Conservation (phyloP, 257 asterid species). For the Primulina huaijiensis region DNA sequence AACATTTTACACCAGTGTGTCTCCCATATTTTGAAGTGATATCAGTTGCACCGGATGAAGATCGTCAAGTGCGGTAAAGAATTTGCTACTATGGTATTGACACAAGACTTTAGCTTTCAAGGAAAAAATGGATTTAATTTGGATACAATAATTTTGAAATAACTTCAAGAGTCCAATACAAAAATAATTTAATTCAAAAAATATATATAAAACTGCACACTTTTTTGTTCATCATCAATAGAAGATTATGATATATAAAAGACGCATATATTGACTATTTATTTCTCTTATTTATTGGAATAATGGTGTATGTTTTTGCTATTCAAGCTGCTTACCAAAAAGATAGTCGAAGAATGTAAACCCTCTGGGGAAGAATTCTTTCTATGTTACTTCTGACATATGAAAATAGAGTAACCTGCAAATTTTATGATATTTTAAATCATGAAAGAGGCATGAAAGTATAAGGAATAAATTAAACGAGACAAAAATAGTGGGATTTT, state of each 20-base stretch:
- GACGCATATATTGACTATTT: conserved; percentile 11
- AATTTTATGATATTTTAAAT: background rate
- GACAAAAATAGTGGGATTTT: background rate
- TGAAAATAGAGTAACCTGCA: conserved; percentile 18
- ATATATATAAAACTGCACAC: too few species aligned
- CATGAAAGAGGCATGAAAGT: background rate
- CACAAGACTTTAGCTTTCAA: too few species aligned
- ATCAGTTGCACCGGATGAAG: too few species aligned
- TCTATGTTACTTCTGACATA: background rate
- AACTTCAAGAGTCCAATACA: too few species aligned
- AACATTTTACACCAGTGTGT: too few species aligned
- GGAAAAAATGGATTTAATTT: too few species aligned
- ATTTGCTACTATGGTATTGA: too few species aligned
- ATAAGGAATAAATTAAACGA: background rate
- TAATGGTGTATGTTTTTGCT: background rate
- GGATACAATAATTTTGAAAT: too few species aligned
- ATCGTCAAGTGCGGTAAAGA: too few species aligned
- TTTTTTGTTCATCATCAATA: too few species aligned
- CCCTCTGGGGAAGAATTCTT: conserved; percentile 27
- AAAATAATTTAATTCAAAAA: too few species aligned
- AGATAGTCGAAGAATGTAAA: conserved; percentile 23
- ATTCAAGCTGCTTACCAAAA: background rate
- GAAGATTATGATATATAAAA: background rate
- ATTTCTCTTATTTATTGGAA: background rate
- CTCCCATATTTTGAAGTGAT: too few species aligned